These are phyloP conservation scores for Massospora cicadina DNA, from an alignment of 371 early-diverging fungal species.

Conservation along the genomic window DNA sequence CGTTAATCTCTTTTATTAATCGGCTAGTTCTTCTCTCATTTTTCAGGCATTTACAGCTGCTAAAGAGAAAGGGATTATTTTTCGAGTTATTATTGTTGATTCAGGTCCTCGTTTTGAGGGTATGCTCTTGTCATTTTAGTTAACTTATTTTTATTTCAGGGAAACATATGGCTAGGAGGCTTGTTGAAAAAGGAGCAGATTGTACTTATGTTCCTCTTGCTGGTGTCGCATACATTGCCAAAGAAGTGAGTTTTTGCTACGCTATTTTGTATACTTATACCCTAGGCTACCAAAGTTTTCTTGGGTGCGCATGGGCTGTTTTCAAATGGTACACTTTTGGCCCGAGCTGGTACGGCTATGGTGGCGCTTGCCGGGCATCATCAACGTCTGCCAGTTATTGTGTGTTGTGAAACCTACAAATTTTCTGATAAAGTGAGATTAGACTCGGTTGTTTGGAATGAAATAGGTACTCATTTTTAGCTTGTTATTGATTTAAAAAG, in stretches of 20 bases:
- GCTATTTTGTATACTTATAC: slow-evolving; percentile 21
- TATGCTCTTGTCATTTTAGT: slow-evolving; percentile 10
- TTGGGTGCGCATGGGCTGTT: slow-evolving; percentile 84
- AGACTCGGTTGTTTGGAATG: slow-evolving; percentile 91
- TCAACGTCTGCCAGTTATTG: slow-evolving; percentile 83
- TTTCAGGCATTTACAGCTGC: slow-evolving; percentile 56
- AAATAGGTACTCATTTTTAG: slow-evolving; percentile 39
- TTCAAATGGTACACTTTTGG: slow-evolving; percentile 83
- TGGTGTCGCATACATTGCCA: slow-evolving; percentile 21
- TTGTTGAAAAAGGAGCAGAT: slow-evolving; percentile 46
- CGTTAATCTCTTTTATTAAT: slow-evolving; percentile 10
- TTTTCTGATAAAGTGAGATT: slow-evolving; percentile 82
- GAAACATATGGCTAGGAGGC: slow-evolving; percentile 37
- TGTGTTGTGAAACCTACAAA: slow-evolving; percentile 91
- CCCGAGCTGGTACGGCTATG: slow-evolving; percentile 81
- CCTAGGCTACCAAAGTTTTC: slow-evolving; percentile 78
- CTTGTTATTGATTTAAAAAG: not conserved
- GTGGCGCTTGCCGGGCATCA: slow-evolving; percentile 82
- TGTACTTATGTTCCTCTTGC: slow-evolving; percentile 58
- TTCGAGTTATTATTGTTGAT: slow-evolving; percentile 86
- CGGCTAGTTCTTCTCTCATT: slow-evolving; percentile 61
- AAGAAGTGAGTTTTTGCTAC: not conserved
- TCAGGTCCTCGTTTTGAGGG: slow-evolving; percentile 84
- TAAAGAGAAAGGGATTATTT: slow-evolving; percentile 51
- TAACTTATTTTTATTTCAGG: slow-evolving; percentile 20